These are phyloP conservation scores for Colletotrichum cuscutae DNA, from an alignment of 2,329 filamentous ascomycete genomes.

Conservation along the genomic window DNA sequence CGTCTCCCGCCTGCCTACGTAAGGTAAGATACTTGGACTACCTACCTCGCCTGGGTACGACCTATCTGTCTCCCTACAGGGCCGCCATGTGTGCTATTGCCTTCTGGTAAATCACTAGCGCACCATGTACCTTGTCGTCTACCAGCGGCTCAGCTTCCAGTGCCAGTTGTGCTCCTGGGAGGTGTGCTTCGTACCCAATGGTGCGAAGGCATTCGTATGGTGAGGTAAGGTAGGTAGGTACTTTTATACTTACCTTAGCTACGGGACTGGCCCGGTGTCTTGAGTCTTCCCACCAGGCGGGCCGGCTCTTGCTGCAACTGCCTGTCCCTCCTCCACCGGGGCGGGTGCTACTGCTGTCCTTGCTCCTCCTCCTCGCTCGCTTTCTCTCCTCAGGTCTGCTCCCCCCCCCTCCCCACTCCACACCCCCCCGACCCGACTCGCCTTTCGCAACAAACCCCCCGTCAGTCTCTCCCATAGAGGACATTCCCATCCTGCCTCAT, in stretches of 20 bases:
- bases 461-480: slow-evolving; percentile 34
- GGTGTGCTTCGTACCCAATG: not conserved
- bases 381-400: slow-evolving; percentile 3
- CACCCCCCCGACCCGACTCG: slow-evolving; percentile 31
- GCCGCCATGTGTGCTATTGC: not conserved
- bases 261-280: not conserved
- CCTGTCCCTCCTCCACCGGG: slow-evolving; percentile 20
- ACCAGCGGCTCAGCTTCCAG: slow-evolving; percentile 1
- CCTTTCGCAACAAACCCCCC: slow-evolving; percentile 35
- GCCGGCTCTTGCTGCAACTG: not conserved
- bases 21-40: slow-evolving; percentile 1
- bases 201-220: not conserved
- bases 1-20: not conserved
- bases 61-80: not conserved
- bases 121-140: not conserved
- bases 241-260: not conserved
- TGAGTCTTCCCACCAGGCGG: not conserved
- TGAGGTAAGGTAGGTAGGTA: too few relatives aligned
- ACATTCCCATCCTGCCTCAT: slow-evolving; percentile 36
- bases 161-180: not conserved
- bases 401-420: slow-evolving; percentile 22
- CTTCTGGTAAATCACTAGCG: not conserved
- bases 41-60: too few relatives aligned
- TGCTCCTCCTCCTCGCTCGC: slow-evolving; percentile 16
- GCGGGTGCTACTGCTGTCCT: slow-evolving; percentile 3